Percentiles rank a stretch among this genome's conserved stretches.
Conservation (phyloP, 495 filamentous ascomycete genomes). For the Neurospora hispaniola region DNA sequence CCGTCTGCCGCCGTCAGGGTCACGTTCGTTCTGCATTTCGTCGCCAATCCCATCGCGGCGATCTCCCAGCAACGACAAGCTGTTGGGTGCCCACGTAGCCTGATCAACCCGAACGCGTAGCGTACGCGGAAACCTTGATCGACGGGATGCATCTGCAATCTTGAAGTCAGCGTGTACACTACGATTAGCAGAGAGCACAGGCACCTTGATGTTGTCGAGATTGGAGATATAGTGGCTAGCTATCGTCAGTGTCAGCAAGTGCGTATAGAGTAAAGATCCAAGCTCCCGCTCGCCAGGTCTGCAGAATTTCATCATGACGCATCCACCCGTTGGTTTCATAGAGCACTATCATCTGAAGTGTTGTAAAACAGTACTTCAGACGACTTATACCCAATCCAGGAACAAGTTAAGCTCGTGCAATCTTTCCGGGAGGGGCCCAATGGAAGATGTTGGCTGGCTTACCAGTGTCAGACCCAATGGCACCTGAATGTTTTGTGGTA, state of each 20-base stretch:
- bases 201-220: neutral
- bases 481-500: neutral
- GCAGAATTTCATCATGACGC: neutral
- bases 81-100: neutral
- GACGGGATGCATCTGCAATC: neutral
- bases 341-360: neutral
- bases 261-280: neutral
- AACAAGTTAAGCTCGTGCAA: constrained; percentile 4
- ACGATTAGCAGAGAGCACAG: neutral
- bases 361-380: neutral
- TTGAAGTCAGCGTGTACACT: neutral
- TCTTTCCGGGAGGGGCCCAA: neutral
- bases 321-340: neutral
- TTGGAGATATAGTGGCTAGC: neutral
- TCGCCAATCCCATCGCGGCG: neutral
- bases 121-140: neutral
- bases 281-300: neutral
- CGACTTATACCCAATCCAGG: constrained; percentile 8
- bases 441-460: neutral
- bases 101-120: neutral
- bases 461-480: neutral
- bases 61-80: neutral
- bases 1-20: neutral
- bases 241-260: neutral
- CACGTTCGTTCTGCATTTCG: neutral